Evolutionary conservation across 2,329 filamentous ascomycete genomes (phyloP).

Genomic region (Torrubiella hemipterigena): DNA sequence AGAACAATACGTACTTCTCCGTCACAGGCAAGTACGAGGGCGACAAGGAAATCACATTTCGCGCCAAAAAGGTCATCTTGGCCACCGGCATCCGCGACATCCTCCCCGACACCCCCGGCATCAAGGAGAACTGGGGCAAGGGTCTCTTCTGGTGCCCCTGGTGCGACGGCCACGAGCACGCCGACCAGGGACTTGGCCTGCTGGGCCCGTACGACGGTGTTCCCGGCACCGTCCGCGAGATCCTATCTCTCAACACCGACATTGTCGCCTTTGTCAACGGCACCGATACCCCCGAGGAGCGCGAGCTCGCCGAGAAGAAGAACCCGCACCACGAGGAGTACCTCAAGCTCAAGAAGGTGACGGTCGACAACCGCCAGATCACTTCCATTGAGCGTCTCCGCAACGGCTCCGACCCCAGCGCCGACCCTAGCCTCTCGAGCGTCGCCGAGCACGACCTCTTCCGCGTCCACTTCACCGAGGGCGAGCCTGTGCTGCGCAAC

Average conservation of each 20-base stretch:
- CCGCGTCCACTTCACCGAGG: slow-evolving; percentile 37
- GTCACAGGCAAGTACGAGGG: slow-evolving; percentile 9
- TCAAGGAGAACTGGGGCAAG: slow-evolving; percentile 42
- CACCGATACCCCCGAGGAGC: slow-evolving; percentile 33
- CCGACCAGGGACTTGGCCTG: slow-evolving; percentile 44
- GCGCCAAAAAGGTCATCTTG: slow-evolving; percentile 42
- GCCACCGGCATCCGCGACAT: slow-evolving; percentile 45
- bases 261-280: slow-evolving; percentile 48
- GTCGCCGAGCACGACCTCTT: slow-evolving; percentile 42
- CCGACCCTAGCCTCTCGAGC: slow-evolving; percentile 28
- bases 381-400: slow-evolving; percentile 31
- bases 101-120: slow-evolving; percentile 40
- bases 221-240: slow-evolving; percentile 50
- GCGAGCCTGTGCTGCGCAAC: slow-evolving; percentile 28
- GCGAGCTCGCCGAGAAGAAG: slow-evolving; percentile 23
- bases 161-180: slow-evolving; percentile 53
- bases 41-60: slow-evolving; percentile 17
- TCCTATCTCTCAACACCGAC: slow-evolving; percentile 41
- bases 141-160: slow-evolving; percentile 54
- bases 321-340: slow-evolving; percentile 36
- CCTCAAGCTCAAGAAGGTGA: slow-evolving; percentile 36
- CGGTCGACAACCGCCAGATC: slow-evolving; percentile 45
- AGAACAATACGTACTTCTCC: slow-evolving; percentile 22
- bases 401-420: slow-evolving; percentile 20
- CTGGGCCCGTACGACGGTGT: slow-evolving; percentile 38